phyloP scores from a whole-genome alignment of 1,284 basidiomycete species.

The Mycocalia duriaeana region DNA sequence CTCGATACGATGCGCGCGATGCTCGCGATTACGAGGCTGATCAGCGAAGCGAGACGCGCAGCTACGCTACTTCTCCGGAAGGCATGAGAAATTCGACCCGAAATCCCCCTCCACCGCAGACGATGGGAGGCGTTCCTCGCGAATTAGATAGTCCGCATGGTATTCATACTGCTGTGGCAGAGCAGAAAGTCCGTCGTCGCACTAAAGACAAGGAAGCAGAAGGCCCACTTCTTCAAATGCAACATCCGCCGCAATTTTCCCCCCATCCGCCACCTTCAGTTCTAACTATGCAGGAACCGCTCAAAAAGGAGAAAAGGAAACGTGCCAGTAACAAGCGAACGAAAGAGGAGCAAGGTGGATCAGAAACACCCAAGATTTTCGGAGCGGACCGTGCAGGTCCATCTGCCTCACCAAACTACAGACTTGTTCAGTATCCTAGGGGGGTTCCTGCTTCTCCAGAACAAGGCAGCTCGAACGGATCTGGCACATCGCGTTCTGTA shows the following conservation, averaged over 20 bases:
- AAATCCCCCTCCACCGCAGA: slow-evolving; percentile 22
- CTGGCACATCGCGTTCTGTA: slow-evolving; percentile 49
- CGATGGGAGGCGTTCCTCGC: slow-evolving; percentile 27
- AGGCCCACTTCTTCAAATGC: slow-evolving; percentile 13
- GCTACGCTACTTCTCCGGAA: slow-evolving; percentile 32
- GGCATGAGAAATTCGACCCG: slow-evolving; percentile 20
- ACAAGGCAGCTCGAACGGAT: slow-evolving; percentile 55
- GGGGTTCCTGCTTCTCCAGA: slow-evolving; percentile 50
- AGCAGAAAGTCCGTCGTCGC: slow-evolving; percentile 26
- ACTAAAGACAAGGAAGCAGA: slow-evolving; percentile 27
- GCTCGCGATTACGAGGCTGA: slow-evolving; percentile 30
- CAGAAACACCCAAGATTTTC: slow-evolving; percentile 31
- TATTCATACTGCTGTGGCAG: slow-evolving; percentile 24
- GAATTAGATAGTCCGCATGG: slow-evolving; percentile 39
- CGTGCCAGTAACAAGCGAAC: slow-evolving; percentile 24
- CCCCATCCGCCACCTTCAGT: slow-evolving; percentile 16
- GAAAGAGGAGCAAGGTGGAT: slow-evolving; percentile 33
- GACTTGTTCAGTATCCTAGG: slow-evolving; percentile 27
- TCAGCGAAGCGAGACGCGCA: slow-evolving; percentile 17
- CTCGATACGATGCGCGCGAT: slow-evolving; percentile 35
- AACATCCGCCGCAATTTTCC: slow-evolving; percentile 15
- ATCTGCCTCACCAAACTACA: slow-evolving; percentile 17
- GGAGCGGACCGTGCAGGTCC: slow-evolving; percentile 17
- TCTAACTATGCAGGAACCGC: slow-evolving; percentile 23
- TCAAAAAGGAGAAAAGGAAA: slow-evolving; percentile 35